phyloP scores from a whole-genome alignment of 306 rosid genomes.

The Ammopiptanthus mongolicus region DNA sequence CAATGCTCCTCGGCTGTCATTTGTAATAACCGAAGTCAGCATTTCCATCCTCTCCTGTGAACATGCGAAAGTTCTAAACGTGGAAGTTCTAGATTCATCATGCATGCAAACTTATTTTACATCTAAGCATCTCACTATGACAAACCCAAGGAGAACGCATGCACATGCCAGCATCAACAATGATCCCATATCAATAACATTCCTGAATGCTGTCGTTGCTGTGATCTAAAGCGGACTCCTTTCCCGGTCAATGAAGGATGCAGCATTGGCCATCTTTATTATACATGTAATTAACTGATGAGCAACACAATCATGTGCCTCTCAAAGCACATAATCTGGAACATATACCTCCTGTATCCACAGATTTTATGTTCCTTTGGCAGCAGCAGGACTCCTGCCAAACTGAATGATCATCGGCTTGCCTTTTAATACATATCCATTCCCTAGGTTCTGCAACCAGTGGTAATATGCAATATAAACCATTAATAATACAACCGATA shows the following conservation, averaged over 20 bases:
- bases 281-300: neutral
- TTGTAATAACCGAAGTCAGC: too few species aligned
- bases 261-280: neutral
- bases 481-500: neutral
- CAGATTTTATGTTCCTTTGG: slow-evolving; percentile 37
- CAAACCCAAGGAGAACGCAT: neutral
- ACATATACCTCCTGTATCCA: neutral
- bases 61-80: too few species aligned
- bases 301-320: neutral
- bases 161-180: neutral
- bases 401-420: slow-evolving; percentile 94
- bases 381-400: slow-evolving; percentile 72
- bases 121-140: slow-evolving; percentile 1
- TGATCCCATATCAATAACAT: neutral
- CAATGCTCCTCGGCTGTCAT: too few species aligned
- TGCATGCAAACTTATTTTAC: too few species aligned
- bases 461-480: neutral
- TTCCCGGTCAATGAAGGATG: slow-evolving; percentile 8
- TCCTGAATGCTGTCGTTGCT: neutral
- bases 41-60: too few species aligned
- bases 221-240: neutral
- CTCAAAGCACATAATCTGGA: neutral
- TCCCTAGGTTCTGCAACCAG: slow-evolving; percentile 67
- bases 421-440: slow-evolving; percentile 78
- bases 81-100: too few species aligned